phyloP scores from a whole-genome alignment of 2,329 filamentous ascomycete genomes.

The Trichoderma sp. region DNA sequence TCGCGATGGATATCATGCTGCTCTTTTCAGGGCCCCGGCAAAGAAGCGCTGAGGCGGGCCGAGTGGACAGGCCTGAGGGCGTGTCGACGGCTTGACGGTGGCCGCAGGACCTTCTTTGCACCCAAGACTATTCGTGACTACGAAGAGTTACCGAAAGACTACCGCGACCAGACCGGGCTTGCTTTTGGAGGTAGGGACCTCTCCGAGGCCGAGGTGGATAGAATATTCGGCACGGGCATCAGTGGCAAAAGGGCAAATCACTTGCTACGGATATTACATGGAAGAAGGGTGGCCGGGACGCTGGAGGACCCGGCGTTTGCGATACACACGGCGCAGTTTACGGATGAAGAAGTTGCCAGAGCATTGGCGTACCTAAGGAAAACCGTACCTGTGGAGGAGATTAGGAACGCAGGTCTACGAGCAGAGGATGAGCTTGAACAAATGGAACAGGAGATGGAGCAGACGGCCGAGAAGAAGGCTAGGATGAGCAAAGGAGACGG shows the following conservation, averaged over 20 bases:
- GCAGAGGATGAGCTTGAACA: slow-evolving; percentile 60
- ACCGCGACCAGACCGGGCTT: slow-evolving; percentile 54
- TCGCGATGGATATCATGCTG: slow-evolving; percentile 22
- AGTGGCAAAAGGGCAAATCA: slow-evolving; percentile 46
- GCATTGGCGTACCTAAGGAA: slow-evolving; percentile 56
- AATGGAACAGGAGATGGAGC: slow-evolving; percentile 43
- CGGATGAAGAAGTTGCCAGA: slow-evolving; percentile 39
- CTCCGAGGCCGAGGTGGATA: slow-evolving; percentile 42
- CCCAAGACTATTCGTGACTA: slow-evolving; percentile 49
- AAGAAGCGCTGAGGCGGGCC: background rate
- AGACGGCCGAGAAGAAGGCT: slow-evolving; percentile 25
- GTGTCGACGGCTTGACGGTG: slow-evolving; percentile 21
- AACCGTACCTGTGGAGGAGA: slow-evolving; percentile 55
- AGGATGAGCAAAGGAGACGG: slow-evolving; percentile 22
- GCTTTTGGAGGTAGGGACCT: slow-evolving; percentile 51
- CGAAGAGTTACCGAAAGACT: slow-evolving; percentile 54
- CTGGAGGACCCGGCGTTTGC: slow-evolving; percentile 55
- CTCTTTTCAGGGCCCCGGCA: background rate
- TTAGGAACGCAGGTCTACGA: slow-evolving; percentile 57
- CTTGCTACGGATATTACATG: slow-evolving; percentile 58
- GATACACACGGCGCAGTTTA: slow-evolving; percentile 46
- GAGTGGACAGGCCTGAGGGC: slow-evolving; percentile 11
- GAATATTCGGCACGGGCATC: slow-evolving; percentile 51
- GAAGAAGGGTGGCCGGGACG: slow-evolving; percentile 61
- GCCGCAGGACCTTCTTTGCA: slow-evolving; percentile 36